Percentiles rank a stretch among this genome's conserved stretches.
Conservation (phyloP, 108 stramenopile species). For the Fistulifera solaris region DNA sequence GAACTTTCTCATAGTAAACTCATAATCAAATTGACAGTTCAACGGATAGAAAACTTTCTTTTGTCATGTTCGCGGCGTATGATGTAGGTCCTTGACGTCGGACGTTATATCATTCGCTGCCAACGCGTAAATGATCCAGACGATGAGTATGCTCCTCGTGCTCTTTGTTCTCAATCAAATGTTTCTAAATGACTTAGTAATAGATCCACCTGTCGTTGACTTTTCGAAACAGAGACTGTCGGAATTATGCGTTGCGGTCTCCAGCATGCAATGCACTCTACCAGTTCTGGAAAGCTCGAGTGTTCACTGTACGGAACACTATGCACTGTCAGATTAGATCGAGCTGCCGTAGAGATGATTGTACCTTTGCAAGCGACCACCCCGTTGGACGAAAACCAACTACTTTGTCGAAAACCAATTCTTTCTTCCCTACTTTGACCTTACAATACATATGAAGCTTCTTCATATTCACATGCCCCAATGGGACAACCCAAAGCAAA, state of each 20-base stretch:
- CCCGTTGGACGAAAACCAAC: conserved; percentile 71
- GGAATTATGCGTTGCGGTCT: conserved; percentile 65
- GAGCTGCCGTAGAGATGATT: conserved; percentile 35
- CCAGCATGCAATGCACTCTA: conserved; percentile 68
- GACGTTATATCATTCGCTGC: too few species aligned
- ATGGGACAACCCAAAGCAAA: conserved; percentile 71
- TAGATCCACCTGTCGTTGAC: conserved; percentile 53
- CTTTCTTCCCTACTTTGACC: conserved; percentile 29
- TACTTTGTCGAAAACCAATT: conserved; percentile 24
- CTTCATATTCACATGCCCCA: conserved; percentile 79
- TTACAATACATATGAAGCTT: conserved; percentile 51
- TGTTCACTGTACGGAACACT: conserved; percentile 89
- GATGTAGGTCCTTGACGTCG: too few species aligned
- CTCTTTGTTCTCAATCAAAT: too few species aligned
- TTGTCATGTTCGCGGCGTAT: too few species aligned
- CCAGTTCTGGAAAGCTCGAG: conserved; percentile 75
- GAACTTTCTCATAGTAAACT: too few species aligned
- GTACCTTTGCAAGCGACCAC: conserved; percentile 36
- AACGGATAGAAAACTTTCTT: too few species aligned
- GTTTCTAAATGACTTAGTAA: conserved; percentile 23
- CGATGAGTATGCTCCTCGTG: too few species aligned
- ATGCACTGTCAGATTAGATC: conserved; percentile 51
- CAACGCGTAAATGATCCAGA: too few species aligned
- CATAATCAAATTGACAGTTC: too few species aligned
- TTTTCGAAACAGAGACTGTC: conserved; percentile 69